phyloP scores from a whole-genome alignment of 2,329 filamentous ascomycete species.

The Trichoderma polysporum region DNA sequence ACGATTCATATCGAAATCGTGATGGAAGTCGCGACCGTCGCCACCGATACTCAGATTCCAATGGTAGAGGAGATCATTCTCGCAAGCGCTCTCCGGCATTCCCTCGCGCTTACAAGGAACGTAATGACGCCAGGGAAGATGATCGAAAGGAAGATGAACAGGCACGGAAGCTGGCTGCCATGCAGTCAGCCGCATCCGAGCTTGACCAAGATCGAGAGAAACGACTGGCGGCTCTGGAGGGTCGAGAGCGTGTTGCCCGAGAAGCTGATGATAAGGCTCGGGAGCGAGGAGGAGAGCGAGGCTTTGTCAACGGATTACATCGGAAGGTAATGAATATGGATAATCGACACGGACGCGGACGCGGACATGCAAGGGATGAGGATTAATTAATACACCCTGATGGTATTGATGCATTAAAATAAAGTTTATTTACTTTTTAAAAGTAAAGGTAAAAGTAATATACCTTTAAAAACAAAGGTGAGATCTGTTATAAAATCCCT shows the following conservation, averaged over 20 bases:
- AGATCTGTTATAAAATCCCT: no score
- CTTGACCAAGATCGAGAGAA: slow-evolving; percentile 69
- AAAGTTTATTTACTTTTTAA: background rate
- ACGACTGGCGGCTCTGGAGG: slow-evolving; percentile 65
- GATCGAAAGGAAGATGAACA: slow-evolving; percentile 51
- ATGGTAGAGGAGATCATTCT: slow-evolving; percentile 31
- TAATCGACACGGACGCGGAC: slow-evolving; percentile 48
- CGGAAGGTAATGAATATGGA: slow-evolving; percentile 55
- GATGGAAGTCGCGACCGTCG: slow-evolving; percentile 31
- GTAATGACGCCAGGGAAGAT: slow-evolving; percentile 23
- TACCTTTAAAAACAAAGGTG: no score
- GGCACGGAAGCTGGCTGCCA: slow-evolving; percentile 67
- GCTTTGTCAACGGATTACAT: slow-evolving; percentile 65
- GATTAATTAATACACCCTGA: background rate
- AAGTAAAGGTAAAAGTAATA: no score
- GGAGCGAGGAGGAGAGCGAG: slow-evolving; percentile 61
- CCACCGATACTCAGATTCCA: slow-evolving; percentile 28
- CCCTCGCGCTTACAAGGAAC: background rate
- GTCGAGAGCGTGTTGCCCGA: slow-evolving; percentile 61
- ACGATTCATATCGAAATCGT: slow-evolving; percentile 25
- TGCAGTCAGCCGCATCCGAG: slow-evolving; percentile 69
- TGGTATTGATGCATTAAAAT: background rate
- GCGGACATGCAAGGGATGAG: slow-evolving; percentile 48
- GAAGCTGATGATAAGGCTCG: slow-evolving; percentile 67
- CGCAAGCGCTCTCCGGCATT: slow-evolving; percentile 27